phyloP scores from a whole-genome alignment of 2,329 filamentous ascomycete genomes.

The Ophiosphaerella korrae region DNA sequence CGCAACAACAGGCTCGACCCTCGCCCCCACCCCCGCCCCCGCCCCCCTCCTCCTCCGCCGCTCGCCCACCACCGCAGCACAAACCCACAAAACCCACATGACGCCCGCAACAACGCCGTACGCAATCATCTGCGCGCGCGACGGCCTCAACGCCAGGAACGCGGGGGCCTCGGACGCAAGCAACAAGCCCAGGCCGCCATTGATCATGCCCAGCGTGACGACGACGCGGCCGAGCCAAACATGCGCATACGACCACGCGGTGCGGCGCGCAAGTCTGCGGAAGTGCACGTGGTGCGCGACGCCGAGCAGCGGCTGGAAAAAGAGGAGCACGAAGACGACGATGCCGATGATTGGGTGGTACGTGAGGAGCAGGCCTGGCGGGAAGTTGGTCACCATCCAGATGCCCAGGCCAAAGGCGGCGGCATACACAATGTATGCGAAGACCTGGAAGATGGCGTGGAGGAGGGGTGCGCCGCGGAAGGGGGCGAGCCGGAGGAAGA shows the following conservation, averaged over 20 bases:
- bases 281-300: conserved; percentile 58
- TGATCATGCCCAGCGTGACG: conserved; percentile 60
- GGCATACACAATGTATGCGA: conserved; percentile 55
- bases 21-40: no score
- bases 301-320: conserved; percentile 61
- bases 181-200: conserved; percentile 59
- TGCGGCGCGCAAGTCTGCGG: conserved; percentile 52
- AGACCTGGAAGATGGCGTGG: conserved; percentile 54
- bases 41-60: conserved; percentile 18
- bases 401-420: conserved; percentile 59
- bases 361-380: conserved; percentile 32
- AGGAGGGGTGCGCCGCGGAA: conserved; percentile 50
- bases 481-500: conserved; percentile 48
- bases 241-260: conserved; percentile 55
- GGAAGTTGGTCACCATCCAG: conserved; percentile 50
- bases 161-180: conserved; percentile 35
- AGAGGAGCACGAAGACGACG: conserved; percentile 55
- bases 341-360: conserved; percentile 61
- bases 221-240: conserved; percentile 60
- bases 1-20: background rate
- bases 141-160: conserved; percentile 30
- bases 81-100: conserved; percentile 43
- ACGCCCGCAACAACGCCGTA: conserved; percentile 42
- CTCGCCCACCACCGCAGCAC: conserved; percentile 36
- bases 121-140: conserved; percentile 33